Conservation (phyloP, 73 alveolate species). For the Symbiodinium natans region DNA sequence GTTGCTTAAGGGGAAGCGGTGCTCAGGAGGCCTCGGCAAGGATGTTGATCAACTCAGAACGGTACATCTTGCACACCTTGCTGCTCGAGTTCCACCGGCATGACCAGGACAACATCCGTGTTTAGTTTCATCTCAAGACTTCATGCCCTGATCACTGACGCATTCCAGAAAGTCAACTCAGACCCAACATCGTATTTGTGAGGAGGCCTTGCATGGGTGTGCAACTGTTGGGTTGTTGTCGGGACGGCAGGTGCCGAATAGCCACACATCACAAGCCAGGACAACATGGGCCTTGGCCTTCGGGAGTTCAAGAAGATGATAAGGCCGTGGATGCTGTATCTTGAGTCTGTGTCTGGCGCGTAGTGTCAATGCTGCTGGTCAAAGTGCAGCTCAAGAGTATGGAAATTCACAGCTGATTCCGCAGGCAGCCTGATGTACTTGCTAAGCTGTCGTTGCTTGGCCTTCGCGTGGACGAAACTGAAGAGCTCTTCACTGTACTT, state of each 20-base stretch:
- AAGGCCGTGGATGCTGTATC: constrained; percentile 10
- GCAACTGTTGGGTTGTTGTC: no score
- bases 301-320: constrained; percentile 78
- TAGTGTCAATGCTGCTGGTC: not conserved
- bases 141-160: no score
- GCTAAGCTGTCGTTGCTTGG: constrained; percentile 72
- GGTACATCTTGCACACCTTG: not conserved
- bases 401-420: not conserved
- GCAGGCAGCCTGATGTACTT: constrained; percentile 49
- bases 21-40: not conserved
- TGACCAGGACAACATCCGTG: not conserved
- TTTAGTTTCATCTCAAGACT: no score
- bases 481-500: constrained; percentile 48
- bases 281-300: constrained; percentile 29
- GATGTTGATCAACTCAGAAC: not conserved
- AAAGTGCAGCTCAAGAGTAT: not conserved
- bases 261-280: no score
- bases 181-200: no score
- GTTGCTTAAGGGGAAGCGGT: not conserved
- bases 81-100: not conserved
- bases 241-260: no score
- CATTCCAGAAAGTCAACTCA: no score
- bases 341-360: no score
- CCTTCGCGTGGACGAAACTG: constrained; percentile 54
- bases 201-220: no score